phyloP scores from a whole-genome alignment of 768 basidiomycete genomes.

The Mrakia blollopis region DNA sequence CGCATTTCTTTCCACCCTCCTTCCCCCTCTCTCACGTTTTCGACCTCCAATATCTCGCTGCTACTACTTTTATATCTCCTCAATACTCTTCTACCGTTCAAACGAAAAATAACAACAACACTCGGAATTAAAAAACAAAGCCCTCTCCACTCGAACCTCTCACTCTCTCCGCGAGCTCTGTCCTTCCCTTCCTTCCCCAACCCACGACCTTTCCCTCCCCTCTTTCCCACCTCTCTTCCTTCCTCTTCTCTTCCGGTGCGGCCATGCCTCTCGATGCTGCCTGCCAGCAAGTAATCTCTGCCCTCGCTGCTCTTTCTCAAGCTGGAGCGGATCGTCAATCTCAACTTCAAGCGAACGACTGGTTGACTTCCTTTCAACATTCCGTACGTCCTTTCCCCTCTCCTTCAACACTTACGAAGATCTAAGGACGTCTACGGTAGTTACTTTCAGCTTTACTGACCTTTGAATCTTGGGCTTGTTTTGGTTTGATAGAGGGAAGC shows the following conservation, averaged over 20 bases:
- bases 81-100: background rate
- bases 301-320: constrained; percentile 21
- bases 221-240: background rate
- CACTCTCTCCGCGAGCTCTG: background rate
- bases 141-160: no score
- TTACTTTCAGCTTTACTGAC: background rate
- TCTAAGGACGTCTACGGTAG: background rate
- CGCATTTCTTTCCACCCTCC: background rate
- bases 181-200: background rate
- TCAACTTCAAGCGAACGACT: constrained; percentile 32
- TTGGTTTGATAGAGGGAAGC: constrained; percentile 70
- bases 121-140: no score
- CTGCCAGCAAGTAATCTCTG: constrained; percentile 27
- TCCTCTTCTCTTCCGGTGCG: background rate
- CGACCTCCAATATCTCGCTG: no score
- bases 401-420: background rate
- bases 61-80: no score
- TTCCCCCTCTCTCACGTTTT: background rate
- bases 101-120: no score
- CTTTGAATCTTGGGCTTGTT: background rate
- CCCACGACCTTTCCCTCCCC: background rate
- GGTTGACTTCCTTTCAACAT: constrained; percentile 33
- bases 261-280: constrained; percentile 2
- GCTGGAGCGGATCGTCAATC: constrained; percentile 19
- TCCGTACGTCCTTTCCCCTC: constrained; percentile 2